Percentiles rank a stretch among this genome's conserved stretches.
These are phyloP conservation scores for Cystobasidium ongulense DNA, from an alignment of 768 basidiomycete genomes.

Conservation along the genomic window DNA sequence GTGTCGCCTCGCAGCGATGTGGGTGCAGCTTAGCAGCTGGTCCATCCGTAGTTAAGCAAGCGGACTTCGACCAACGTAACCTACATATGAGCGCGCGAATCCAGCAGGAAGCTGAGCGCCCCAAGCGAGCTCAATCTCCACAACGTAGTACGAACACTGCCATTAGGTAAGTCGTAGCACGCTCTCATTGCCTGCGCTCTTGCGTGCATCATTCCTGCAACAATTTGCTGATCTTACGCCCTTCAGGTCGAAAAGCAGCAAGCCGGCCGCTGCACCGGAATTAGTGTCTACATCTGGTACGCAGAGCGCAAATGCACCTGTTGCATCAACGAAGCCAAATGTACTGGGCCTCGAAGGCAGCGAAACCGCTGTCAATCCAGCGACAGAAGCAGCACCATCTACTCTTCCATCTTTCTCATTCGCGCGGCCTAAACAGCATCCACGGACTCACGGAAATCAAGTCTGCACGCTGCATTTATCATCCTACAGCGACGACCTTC, in stretches of 20 bases:
- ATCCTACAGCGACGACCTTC: slow-evolving; percentile 54
- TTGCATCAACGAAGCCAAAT: not conserved
- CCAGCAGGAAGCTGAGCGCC: too few species aligned
- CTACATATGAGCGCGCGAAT: not conserved
- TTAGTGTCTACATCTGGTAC: not conserved
- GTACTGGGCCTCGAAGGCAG: not conserved
- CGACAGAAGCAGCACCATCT: not conserved
- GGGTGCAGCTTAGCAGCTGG: not conserved
- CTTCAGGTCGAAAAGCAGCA: not conserved
- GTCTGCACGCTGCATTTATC: slow-evolving; percentile 49
- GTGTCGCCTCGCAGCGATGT: not conserved
- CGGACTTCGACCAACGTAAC: not conserved
- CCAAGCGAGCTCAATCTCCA: not conserved
- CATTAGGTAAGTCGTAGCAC: too few species aligned
- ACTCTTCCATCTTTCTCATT: not conserved
- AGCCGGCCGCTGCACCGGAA: not conserved
- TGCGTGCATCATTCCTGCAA: too few species aligned
- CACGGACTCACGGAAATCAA: not conserved
- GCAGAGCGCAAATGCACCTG: too few species aligned
- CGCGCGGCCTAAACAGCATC: not conserved
- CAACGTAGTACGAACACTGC: not conserved
- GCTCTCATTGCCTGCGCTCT: too few species aligned
- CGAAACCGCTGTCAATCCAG: not conserved
- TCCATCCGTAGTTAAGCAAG: not conserved
- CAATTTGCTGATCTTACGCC: not conserved